phyloP scores from a whole-genome alignment of 2,329 filamentous ascomycete species.

The Aspergillus fumigatus region DNA sequence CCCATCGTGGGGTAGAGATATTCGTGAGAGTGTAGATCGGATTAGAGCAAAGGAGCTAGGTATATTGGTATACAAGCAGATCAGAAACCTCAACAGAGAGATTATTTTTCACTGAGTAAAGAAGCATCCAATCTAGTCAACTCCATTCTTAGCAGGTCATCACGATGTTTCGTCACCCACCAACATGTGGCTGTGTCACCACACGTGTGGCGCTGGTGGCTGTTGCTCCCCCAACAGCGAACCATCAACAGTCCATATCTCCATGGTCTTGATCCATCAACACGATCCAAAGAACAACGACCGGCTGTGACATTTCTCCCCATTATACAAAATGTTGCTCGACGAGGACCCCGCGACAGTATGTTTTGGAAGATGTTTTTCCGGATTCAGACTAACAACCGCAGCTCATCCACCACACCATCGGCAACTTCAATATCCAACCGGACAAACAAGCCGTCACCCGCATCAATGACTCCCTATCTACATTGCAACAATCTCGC shows the following conservation, averaged over 20 bases:
- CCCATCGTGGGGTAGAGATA: slow-evolving; percentile 27
- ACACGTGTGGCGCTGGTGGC: slow-evolving; percentile 24
- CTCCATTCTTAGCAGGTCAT: not conserved
- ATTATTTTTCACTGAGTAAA: not conserved
- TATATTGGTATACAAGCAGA: not conserved
- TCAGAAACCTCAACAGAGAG: not conserved
- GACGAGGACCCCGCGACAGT: slow-evolving; percentile 88
- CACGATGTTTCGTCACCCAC: slow-evolving; percentile 22
- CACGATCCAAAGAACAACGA: not conserved
- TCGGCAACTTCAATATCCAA: slow-evolving; percentile 89
- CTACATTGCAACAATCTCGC: slow-evolving; percentile 78
- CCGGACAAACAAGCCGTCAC: slow-evolving; percentile 80
- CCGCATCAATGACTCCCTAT: slow-evolving; percentile 78
- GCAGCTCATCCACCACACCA: slow-evolving; percentile 85
- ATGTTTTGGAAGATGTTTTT: slow-evolving; percentile 29
- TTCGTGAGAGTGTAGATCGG: not conserved
- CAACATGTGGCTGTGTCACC: slow-evolving; percentile 31
- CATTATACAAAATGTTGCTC: slow-evolving; percentile 69
- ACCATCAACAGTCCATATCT: slow-evolving; percentile 11
- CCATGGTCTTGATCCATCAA: not conserved
- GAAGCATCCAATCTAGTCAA: not conserved
- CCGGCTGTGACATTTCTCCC: not conserved
- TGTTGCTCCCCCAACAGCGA: slow-evolving; percentile 38
- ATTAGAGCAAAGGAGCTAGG: not conserved
- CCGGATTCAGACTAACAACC: slow-evolving; percentile 3